A percentile compares a stretch with the other conserved stretches of the same genome.
These are phyloP conservation scores for Aphanomyces stellatus DNA, from an alignment of 352 stramenopile genomes.

Conservation along the genomic window DNA sequence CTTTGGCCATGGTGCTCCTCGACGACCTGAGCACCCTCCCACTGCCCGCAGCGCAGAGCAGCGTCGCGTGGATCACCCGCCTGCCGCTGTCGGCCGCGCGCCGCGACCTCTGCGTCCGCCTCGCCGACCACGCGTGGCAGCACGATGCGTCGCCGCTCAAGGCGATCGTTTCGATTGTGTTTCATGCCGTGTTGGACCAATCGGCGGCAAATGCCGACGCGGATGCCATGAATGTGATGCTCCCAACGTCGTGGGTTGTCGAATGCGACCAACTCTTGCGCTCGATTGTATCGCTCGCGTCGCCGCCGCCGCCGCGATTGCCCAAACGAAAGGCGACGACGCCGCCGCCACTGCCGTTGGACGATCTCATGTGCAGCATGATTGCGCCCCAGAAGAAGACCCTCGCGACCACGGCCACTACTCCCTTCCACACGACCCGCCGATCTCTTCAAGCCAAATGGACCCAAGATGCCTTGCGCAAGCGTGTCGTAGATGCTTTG, in stretches of 20 bases:
- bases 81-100: not conserved
- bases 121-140: not conserved
- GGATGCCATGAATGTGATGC: not conserved
- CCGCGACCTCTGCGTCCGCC: not conserved
- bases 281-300: not conserved
- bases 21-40: not conserved
- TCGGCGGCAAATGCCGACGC: not conserved
- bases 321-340: not conserved
- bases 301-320: not conserved
- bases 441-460: not conserved
- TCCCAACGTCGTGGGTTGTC: not conserved
- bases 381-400: not conserved
- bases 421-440: not conserved
- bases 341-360: not conserved
- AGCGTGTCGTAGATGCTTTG: not conserved
- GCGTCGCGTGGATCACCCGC: not conserved
- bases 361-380: not conserved
- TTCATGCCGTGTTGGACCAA: not conserved
- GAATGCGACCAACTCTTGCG: not conserved
- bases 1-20: not conserved
- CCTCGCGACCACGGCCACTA: not conserved
- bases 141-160: not conserved
- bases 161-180: not conserved
- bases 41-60: not conserved
- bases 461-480: not conserved